Percentiles rank a stretch among this genome's conserved stretches.
Evolutionary conservation across 257 asterid species (phyloP).

Genomic region (Solanum ossicruentum): DNA sequence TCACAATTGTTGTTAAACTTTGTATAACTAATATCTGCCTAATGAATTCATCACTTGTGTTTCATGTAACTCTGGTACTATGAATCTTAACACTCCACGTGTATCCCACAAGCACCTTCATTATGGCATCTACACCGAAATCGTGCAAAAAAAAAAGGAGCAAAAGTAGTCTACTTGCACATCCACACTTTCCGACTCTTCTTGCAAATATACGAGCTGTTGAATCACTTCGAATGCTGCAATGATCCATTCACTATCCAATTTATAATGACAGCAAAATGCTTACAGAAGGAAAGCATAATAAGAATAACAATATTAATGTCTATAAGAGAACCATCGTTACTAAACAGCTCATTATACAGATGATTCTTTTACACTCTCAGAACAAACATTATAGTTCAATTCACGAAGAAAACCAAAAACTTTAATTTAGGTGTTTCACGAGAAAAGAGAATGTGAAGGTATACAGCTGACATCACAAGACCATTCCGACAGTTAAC

Average conservation of each 20-base stretch:
- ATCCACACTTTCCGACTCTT: background rate
- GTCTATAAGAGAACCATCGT: background rate
- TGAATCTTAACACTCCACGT: background rate
- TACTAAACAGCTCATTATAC: background rate
- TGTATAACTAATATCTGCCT: background rate
- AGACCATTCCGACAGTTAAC: background rate
- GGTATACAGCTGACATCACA: background rate
- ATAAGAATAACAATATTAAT: background rate
- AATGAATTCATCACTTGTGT: background rate
- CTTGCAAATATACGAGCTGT: background rate
- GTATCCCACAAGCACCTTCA: too few relatives aligned
- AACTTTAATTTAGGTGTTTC: background rate
- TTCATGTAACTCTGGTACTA: background rate
- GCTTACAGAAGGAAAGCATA: background rate
- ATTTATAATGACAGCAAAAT: background rate
- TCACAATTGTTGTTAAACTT: background rate
- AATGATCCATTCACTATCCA: background rate
- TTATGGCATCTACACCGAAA: background rate
- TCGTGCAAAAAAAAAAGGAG: background rate
- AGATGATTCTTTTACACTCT: background rate
- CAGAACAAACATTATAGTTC: background rate
- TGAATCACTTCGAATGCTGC: background rate
- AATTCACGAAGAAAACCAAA: background rate
- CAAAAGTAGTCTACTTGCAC: background rate
- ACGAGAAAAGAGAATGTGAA: background rate